phyloP scores from a whole-genome alignment of 2,329 filamentous ascomycete species.

The Pseudogymnoascus sp. region DNA sequence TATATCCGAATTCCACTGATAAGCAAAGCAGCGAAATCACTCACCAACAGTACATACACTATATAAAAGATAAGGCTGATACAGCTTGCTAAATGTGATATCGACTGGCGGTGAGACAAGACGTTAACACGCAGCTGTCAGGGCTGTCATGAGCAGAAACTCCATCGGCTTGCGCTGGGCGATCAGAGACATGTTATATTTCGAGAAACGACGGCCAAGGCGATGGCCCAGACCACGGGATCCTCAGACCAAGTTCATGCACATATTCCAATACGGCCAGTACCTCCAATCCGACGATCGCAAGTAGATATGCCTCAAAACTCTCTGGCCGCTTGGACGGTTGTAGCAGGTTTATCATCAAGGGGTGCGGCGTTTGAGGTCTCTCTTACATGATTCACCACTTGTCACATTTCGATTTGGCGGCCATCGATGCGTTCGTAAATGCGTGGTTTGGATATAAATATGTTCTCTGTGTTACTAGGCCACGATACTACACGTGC shows the following conservation, averaged over 20 bases:
- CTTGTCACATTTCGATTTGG: not conserved
- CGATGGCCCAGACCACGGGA: not conserved
- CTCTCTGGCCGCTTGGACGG: not conserved
- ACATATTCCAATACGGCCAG: slow-evolving; percentile 1
- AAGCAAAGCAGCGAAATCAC: not conserved
- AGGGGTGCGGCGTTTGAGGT: not conserved
- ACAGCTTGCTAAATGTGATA: not conserved
- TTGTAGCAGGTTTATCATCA: not conserved
- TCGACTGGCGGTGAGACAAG: not conserved
- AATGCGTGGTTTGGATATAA: not conserved
- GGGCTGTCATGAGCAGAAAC: not conserved
- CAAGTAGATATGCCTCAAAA: not conserved
- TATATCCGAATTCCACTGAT: not conserved
- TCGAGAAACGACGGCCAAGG: not conserved
- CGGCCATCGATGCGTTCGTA: not conserved
- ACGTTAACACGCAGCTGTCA: not conserved
- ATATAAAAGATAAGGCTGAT: not conserved
- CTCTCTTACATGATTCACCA: not conserved
- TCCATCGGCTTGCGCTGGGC: not conserved
- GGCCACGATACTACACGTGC: not conserved
- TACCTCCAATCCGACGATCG: not conserved
- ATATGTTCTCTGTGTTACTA: not conserved
- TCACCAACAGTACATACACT: not conserved
- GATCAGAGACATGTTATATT: slow-evolving; percentile 2
- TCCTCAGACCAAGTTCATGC: not conserved